A percentile compares a stretch with the other conserved stretches of the same genome.
Evolutionary conservation across 2,329 filamentous ascomycete genomes (phyloP).

Genomic region (Colletotrichum siamense): DNA sequence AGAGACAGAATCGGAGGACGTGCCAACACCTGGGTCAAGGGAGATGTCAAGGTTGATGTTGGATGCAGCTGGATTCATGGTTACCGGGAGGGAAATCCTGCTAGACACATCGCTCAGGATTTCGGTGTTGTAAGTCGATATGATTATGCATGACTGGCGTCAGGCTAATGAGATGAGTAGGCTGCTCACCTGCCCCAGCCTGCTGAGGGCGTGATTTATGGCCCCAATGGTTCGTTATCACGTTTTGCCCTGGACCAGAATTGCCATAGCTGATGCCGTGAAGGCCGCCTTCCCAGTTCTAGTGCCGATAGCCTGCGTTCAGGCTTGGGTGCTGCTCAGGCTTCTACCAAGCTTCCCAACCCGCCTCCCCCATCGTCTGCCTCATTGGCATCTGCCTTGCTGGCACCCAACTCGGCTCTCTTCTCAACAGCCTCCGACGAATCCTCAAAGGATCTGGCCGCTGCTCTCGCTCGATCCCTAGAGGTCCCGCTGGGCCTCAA

Average conservation of each 20-base stretch:
- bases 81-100: constrained; percentile 14
- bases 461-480: constrained; percentile 14
- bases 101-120: constrained; percentile 15
- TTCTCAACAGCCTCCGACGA: neutral
- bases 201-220: constrained; percentile 15
- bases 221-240: neutral
- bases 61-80: constrained; percentile 21
- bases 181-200: constrained; percentile 11
- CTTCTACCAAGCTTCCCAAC: constrained; percentile 11
- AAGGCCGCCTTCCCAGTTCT: constrained; percentile 11
- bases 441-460: constrained; percentile 1
- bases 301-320: constrained; percentile 5
- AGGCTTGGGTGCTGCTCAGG: constrained; percentile 8
- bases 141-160: neutral
- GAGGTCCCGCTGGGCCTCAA: constrained; percentile 17
- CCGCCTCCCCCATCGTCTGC: constrained; percentile 1
- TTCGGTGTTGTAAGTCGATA: constrained; percentile 13
- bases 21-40: constrained; percentile 15
- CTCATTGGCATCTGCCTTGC: constrained; percentile 11
- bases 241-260: no score
- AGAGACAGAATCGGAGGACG: constrained; percentile 21
- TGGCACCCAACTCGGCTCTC: neutral
- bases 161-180: neutral
- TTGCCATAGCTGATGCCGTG: neutral
- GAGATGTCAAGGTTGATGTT: constrained; percentile 15